Base-by-base conservation (phyloP, 192 early-diverging fungal genomes). In the Mortierella alpina region DNA sequence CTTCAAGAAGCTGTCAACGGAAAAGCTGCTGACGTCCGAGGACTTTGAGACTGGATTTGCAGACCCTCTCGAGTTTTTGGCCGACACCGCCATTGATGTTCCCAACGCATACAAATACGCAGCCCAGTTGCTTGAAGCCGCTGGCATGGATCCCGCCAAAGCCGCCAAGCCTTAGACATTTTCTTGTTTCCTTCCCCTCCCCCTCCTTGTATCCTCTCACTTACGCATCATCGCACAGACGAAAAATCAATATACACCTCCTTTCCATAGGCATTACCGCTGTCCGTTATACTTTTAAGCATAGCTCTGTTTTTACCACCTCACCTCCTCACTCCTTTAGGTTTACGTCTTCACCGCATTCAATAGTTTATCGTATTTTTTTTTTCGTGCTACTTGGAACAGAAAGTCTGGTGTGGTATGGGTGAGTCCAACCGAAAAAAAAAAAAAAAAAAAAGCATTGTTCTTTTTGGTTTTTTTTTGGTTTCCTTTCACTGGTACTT, bases 31-130 rank as follows among this genome's bases (percentile, higher is more conserved):
- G n/a, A 69, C 88, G 46, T 61, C 56, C 17, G 84, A 89, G 55
- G 71, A 84, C 17, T 77, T 89, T 48, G 83, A 92, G 45, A 72
- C 69, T 9, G 90, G 85, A 15, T 85, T 91, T 50, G 75, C 85
- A 45, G 84, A 85, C 51, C 84, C 83, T 39, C 74, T 85, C 68
- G 91, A 90, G 68, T 66, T 86, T 60, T 77, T 94, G 55, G 88
- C 92, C 49, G 96, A 97, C 68, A 82, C 93, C 51, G 88, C 89
- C 10, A 84, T 88, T 45, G 94, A 96, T 78, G 87, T 89, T 2
- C 93, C 94, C 20, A 84, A 89, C 51, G 90, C 89, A 12, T 91
- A 87, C 84, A 86, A 84, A 47, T 88, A 85, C 84, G 84, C 91
- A 55, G 91, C 86, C 44, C 88, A 86, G 61, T 78, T 94, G 45